Percentiles rank a stretch among this genome's conserved stretches.
Evolutionary conservation across 768 basidiomycete species (phyloP).

Genomic region (Mycena rosella): DNA sequence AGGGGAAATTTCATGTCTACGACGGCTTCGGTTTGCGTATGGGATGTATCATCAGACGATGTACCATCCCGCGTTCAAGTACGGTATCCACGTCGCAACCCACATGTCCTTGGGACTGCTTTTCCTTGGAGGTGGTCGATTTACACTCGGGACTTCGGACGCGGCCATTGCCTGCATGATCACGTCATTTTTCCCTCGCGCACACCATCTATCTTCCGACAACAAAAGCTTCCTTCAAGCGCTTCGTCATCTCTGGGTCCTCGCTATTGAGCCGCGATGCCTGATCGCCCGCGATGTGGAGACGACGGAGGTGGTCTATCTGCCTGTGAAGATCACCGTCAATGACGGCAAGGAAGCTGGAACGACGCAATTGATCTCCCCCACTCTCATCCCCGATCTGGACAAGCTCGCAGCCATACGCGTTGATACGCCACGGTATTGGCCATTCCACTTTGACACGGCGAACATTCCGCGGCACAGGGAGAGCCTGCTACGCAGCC

Average conservation of each 20-base stretch:
- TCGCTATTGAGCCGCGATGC: slow-evolving; percentile 95
- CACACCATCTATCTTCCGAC: slow-evolving; percentile 82
- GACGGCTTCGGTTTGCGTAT: slow-evolving; percentile 89
- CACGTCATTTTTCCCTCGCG: slow-evolving; percentile 92
- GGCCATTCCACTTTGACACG: slow-evolving; percentile 91
- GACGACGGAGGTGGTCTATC: slow-evolving; percentile 89
- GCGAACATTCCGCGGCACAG: slow-evolving; percentile 76
- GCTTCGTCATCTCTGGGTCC: slow-evolving; percentile 94
- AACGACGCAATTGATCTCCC: slow-evolving; percentile 88
- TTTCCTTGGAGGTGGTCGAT: slow-evolving; percentile 94
- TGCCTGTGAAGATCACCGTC: slow-evolving; percentile 90
- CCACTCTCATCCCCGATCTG: slow-evolving; percentile 92
- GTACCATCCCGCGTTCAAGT: slow-evolving; percentile 77
- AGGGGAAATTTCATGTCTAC: slow-evolving; percentile 91
- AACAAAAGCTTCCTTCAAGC: slow-evolving; percentile 94
- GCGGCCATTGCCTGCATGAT: slow-evolving; percentile 92
- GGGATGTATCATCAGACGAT: slow-evolving; percentile 82
- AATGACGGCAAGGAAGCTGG: slow-evolving; percentile 73
- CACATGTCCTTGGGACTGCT: slow-evolving; percentile 92
- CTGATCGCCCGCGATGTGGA: slow-evolving; percentile 94
- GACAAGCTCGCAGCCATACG: slow-evolving; percentile 84
- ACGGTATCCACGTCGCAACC: slow-evolving; percentile 90
- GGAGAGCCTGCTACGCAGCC: slow-evolving; percentile 75
- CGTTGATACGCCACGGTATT: slow-evolving; percentile 95
- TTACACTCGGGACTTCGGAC: slow-evolving; percentile 92